A percentile compares a stretch with the other conserved stretches of the same genome.
Evolutionary conservation across 2,329 filamentous ascomycete species (phyloP).

Genomic region (Domatiomyces catenatus): DNA sequence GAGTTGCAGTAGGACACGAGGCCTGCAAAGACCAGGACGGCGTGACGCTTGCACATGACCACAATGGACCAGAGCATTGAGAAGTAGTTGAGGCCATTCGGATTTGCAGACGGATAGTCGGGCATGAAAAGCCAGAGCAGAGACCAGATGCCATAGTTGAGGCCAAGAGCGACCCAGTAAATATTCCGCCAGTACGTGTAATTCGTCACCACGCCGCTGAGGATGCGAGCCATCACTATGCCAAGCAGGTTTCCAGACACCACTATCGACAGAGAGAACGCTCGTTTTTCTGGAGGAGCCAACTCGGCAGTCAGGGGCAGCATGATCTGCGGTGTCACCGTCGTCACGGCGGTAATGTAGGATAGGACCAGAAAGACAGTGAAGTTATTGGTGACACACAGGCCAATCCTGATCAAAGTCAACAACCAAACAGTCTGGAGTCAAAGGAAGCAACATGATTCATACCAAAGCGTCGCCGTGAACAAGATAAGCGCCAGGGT

Average conservation of each 20-base stretch:
- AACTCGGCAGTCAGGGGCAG: conserved; percentile 67
- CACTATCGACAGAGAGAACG: conserved; percentile 56
- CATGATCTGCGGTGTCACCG: conserved; percentile 67
- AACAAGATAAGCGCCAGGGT: conserved; percentile 51
- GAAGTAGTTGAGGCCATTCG: conserved; percentile 28
- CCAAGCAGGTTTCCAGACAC: conserved; percentile 62
- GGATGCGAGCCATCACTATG: conserved; percentile 57
- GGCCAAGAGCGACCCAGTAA: conserved; percentile 60
- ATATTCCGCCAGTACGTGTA: conserved; percentile 61
- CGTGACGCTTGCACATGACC: conserved; percentile 47
- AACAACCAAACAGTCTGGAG: not conserved
- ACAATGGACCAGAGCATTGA: conserved; percentile 50
- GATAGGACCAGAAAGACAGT: conserved; percentile 52
- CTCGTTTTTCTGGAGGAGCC: conserved; percentile 52
- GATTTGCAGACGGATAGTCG: conserved; percentile 64
- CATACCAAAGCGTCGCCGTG: conserved; percentile 52
- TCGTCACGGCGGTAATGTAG: conserved; percentile 60
- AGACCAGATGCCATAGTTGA: conserved; percentile 52
- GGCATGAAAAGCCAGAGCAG: conserved; percentile 61
- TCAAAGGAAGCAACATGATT: conserved; percentile 3
- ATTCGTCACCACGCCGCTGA: conserved; percentile 60
- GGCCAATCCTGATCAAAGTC: conserved; percentile 32
- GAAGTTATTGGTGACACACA: conserved; percentile 54
- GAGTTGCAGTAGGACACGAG: conserved; percentile 49
- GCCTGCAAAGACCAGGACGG: conserved; percentile 54